These are phyloP conservation scores for Thelonectria blattea DNA, from an alignment of 2,329 filamentous ascomycete species.

Conservation along the genomic window DNA sequence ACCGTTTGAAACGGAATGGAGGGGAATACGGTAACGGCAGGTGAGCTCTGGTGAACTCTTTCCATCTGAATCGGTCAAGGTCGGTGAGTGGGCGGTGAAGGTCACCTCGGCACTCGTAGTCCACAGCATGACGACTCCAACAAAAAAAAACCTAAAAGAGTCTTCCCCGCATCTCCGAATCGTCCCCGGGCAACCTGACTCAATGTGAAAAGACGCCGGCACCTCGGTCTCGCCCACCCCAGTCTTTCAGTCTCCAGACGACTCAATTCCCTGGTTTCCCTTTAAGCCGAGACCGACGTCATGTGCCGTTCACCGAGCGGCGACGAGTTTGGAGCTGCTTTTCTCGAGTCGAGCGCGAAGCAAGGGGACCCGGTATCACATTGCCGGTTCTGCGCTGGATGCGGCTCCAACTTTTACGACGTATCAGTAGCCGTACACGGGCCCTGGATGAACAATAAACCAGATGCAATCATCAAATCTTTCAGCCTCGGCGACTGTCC, in stretches of 20 bases:
- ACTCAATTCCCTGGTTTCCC: slow-evolving; percentile 18
- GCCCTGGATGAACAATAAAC: not conserved
- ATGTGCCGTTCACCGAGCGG: slow-evolving; percentile 18
- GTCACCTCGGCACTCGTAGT: not conserved
- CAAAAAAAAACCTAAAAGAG: no score
- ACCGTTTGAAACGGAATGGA: not conserved
- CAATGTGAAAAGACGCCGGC: no score
- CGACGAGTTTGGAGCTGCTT: no score
- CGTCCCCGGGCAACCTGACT: not conserved
- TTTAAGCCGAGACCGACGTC: slow-evolving; percentile 37
- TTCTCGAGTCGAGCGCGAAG: not conserved
- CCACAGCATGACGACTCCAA: not conserved
- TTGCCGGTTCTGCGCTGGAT: not conserved
- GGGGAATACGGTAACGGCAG: not conserved
- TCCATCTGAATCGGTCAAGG: not conserved
- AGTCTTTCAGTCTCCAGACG: no score
- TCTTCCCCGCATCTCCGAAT: not conserved
- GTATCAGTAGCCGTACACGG: no score
- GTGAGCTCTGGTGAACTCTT: no score
- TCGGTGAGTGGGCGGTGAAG: not conserved
- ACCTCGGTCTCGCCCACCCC: not conserved
- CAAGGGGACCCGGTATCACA: not conserved
- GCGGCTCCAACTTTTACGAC: not conserved
- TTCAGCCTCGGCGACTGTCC: slow-evolving; percentile 34
- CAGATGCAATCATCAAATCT: not conserved